phyloP scores from a whole-genome alignment of 441 rosid genomes.

The Erodium trifolium region DNA sequence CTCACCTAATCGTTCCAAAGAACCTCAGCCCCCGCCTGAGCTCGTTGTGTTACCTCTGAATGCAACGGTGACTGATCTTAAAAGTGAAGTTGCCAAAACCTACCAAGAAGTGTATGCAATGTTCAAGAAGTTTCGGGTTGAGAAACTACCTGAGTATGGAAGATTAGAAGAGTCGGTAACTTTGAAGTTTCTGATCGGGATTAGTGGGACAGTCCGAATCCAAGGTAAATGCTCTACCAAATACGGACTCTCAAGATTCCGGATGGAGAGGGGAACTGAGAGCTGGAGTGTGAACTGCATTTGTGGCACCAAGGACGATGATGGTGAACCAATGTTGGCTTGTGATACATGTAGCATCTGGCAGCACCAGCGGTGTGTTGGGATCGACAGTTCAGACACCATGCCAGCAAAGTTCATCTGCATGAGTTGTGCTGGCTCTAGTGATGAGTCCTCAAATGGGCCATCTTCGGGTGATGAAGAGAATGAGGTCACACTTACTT shows the following conservation, averaged over 20 bases:
- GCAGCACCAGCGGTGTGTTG: conserved; percentile 69
- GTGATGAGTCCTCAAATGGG: conserved; percentile 13
- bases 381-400: conserved; percentile 36
- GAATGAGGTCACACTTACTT: conserved; percentile 21
- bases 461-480: conserved; percentile 18
- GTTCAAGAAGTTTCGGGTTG: conserved; percentile 48
- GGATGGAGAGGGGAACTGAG: conserved; percentile 62
- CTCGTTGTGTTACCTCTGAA: conserved; percentile 36
- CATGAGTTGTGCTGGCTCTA: conserved; percentile 28
- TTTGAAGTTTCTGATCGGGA: conserved; percentile 40
- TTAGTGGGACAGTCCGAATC: conserved; percentile 28
- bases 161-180: conserved; percentile 36
- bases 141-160: conserved; percentile 41
- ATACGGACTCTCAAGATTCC: conserved; percentile 38
- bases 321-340: conserved; percentile 70
- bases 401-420: conserved; percentile 41
- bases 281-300: conserved; percentile 58
- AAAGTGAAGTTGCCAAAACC: conserved; percentile 39
- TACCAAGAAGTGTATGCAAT: conserved; percentile 62
- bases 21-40: not conserved
- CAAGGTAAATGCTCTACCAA: conserved; percentile 43
- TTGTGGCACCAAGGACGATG: conserved; percentile 73
- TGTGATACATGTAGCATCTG: conserved; percentile 61
- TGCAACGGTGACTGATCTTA: conserved; percentile 49
- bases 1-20: too few relatives aligned